Evolutionary conservation across 257 asterid genomes (phyloP).

Genomic region (Catharanthus roseus): DNA sequence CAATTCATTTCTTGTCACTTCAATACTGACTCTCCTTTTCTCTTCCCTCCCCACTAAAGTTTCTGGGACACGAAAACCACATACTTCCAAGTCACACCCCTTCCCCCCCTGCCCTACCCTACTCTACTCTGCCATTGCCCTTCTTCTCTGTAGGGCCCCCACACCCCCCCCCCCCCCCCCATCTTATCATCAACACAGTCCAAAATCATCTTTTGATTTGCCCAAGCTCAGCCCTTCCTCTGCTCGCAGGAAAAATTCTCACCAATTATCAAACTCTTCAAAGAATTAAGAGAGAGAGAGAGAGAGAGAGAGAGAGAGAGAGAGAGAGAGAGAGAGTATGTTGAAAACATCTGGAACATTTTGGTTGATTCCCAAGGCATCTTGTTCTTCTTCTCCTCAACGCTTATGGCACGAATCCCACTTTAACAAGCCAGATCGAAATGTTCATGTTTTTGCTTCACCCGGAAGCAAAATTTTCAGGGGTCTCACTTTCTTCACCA

Average conservation of each 20-base stretch:
- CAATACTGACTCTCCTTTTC: conserved; percentile 14
- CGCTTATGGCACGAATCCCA: background rate
- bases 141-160: conserved; percentile 18
- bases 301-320: background rate
- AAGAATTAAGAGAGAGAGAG: background rate
- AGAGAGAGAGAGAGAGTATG: background rate
- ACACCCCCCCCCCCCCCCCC: no score
- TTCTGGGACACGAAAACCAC: background rate
- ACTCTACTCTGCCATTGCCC: background rate
- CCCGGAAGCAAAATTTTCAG: background rate
- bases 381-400: conserved; percentile 17
- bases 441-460: background rate
- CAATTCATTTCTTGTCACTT: conserved; percentile 24
- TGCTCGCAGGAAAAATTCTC: conserved; percentile 9
- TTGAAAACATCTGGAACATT: conserved; percentile 1
- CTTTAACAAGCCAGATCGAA: background rate
- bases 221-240: conserved; percentile 1
- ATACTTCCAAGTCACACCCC: conserved; percentile 1
- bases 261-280: background rate
- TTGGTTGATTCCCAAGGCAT: conserved; percentile 20
- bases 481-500: no score
- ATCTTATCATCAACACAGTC: conserved; percentile 14
- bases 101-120: no score
- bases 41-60: conserved; percentile 5
- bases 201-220: background rate